A percentile compares a stretch with the other conserved stretches of the same genome.
phyloP scores from a whole-genome alignment of 768 basidiomycete genomes.

The Naganishia vaughanmartiniae region DNA sequence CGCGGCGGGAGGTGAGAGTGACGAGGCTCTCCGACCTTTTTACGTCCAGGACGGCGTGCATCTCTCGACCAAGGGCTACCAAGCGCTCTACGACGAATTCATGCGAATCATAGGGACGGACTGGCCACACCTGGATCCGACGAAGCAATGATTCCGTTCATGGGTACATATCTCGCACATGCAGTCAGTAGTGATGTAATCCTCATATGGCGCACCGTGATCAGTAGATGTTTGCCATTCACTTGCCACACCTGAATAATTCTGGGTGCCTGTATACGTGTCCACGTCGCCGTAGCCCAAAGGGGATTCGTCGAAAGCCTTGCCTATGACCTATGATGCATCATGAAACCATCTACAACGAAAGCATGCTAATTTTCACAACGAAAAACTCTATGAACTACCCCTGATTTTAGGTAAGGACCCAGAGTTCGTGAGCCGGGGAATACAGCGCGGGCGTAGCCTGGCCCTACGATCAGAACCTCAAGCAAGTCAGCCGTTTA shows the following conservation, averaged over 20 bases:
- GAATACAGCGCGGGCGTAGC: too few relatives aligned
- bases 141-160: background rate
- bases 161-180: background rate
- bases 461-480: slow-evolving; percentile 33
- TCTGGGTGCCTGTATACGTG: too few relatives aligned
- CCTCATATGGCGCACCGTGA: background rate
- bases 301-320: too few relatives aligned
- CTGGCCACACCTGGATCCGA: background rate
- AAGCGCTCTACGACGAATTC: background rate
- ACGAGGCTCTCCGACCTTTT: background rate
- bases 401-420: background rate
- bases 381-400: background rate
- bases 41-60: background rate
- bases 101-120: background rate
- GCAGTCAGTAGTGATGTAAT: background rate
- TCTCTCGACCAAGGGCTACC: background rate
- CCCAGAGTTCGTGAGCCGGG: background rate
- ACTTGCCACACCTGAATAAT: too few relatives aligned
- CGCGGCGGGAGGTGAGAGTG: background rate
- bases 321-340: background rate
- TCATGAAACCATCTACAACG: slow-evolving; percentile 9
- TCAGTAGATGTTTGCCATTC: too few relatives aligned
- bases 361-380: slow-evolving; percentile 23
- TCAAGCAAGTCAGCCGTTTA: slow-evolving; percentile 42
- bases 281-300: too few relatives aligned